Base-by-base conservation (phyloP, 208 protist species). In the Wallacemonas collosoma region DNA sequence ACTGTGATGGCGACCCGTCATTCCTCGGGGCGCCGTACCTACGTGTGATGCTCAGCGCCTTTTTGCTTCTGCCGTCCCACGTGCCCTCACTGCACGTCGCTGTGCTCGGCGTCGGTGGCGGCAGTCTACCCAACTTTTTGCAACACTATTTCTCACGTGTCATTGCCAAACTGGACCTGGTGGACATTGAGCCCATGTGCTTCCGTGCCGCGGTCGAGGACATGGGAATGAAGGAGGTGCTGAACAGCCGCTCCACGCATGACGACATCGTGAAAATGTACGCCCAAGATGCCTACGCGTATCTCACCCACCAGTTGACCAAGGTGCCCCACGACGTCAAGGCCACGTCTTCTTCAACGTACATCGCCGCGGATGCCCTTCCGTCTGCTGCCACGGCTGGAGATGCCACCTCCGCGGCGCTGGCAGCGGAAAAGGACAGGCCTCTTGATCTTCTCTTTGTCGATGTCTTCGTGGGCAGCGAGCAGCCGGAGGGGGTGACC, bases 11-110 rank as follows among this genome's bases (percentile, higher is more conserved):
- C 43, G 89, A 91, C 55, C 71, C 89, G 2, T 68, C 80, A 60
- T 89, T 85, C 74, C 86, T 96, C 38, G 81, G 80, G 9, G 88
- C 92, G 1, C 83, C 86, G 43, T 96, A 96, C 77, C 86, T 93
- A n/a, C 81, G 89, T 36, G 75, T 91, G 38, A 87, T 96, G 83
- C 69, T 93, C 8, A 83, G 78, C 72, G 88, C 81, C 14, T 84
- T 96, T 26, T 65, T 86, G 40, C 79, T 93, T 55, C 68, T 95
- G 62, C 89, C 92, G 1, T 53, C 77, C 40, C 41, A 68, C 26
- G 76, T 76, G 8, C 75, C 85, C 40, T 73, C 78, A 17, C 70
- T 93, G 56, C 79, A 80, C 35, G 88, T 96, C 7, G 87, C 82
- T 0, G 80, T 95, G 56, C 82, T 96, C 43, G 92, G 92, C 35